phyloP scores from a whole-genome alignment of 2,329 filamentous ascomycete genomes.

The Parafenestella ontariensis region DNA sequence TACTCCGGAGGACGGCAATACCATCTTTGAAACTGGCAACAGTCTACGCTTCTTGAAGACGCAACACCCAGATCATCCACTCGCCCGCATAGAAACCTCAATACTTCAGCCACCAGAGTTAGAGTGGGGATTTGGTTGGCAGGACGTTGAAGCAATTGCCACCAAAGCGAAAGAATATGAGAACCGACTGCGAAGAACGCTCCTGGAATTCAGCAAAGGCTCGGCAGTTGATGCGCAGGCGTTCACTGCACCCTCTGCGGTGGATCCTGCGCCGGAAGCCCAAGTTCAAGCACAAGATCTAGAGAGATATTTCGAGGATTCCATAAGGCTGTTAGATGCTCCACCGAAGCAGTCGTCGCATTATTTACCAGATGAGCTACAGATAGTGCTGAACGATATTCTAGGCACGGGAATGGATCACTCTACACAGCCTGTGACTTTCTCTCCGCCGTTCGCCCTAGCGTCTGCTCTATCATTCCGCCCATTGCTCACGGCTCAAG shows the following conservation, averaged over 20 bases:
- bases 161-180: constrained; percentile 63
- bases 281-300: constrained; percentile 14
- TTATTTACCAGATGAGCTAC: constrained; percentile 37
- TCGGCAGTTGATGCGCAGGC: background rate
- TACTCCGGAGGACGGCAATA: constrained; percentile 69
- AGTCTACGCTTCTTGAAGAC: constrained; percentile 75
- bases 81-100: constrained; percentile 63
- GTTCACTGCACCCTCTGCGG: background rate
- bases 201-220: constrained; percentile 33
- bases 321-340: constrained; percentile 34
- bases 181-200: constrained; percentile 43
- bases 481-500: constrained; percentile 76
- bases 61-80: constrained; percentile 74
- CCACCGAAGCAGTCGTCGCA: constrained; percentile 20
- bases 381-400: constrained; percentile 28
- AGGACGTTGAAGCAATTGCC: constrained; percentile 70
- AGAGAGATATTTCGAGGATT: constrained; percentile 35
- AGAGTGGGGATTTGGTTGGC: constrained; percentile 76
- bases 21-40: constrained; percentile 80
- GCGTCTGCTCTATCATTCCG: constrained; percentile 76
- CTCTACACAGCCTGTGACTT: constrained; percentile 15
- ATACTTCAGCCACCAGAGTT: constrained; percentile 63
- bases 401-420: constrained; percentile 10
- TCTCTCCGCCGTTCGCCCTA: constrained; percentile 62
- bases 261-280: background rate